Conservation (phyloP, 2,329 filamentous ascomycete species). For the Penicillium oxalicum region DNA sequence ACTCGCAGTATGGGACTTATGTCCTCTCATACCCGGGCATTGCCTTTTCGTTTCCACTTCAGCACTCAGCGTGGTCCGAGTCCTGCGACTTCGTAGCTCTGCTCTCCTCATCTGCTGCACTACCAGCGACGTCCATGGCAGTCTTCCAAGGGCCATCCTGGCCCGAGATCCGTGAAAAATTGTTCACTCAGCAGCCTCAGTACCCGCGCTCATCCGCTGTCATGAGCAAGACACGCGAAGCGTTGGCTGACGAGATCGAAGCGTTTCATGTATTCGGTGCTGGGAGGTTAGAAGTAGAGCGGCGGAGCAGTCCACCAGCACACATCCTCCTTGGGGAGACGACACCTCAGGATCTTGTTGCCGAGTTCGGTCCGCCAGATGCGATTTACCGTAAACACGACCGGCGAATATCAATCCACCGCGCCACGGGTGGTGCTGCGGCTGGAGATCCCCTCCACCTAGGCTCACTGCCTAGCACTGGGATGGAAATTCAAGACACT, state of each 20-base stretch:
- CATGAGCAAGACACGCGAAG: slow-evolving; percentile 65
- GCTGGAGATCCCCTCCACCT: slow-evolving; percentile 29
- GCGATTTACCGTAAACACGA: slow-evolving; percentile 91
- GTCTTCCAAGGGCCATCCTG: slow-evolving; percentile 88
- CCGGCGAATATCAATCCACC: slow-evolving; percentile 78
- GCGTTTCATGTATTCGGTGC: slow-evolving; percentile 70
- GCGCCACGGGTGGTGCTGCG: slow-evolving; percentile 24
- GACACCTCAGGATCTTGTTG: slow-evolving; percentile 83
- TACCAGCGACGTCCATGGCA: slow-evolving; percentile 77
- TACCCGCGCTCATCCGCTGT: slow-evolving; percentile 68
- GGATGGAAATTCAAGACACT: slow-evolving; percentile 54
- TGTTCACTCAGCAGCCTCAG: slow-evolving; percentile 70
- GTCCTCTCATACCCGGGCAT: slow-evolving; percentile 91
- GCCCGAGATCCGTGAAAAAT: slow-evolving; percentile 68
- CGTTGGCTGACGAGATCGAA: slow-evolving; percentile 83
- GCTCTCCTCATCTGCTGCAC: slow-evolving; percentile 69
- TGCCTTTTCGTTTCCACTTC: slow-evolving; percentile 82
- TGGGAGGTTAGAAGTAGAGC: slow-evolving; percentile 70
- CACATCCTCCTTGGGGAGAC: slow-evolving; percentile 77
- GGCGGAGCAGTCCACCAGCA: slow-evolving; percentile 61
- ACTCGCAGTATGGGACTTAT: slow-evolving; percentile 64
- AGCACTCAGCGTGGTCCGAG: slow-evolving; percentile 66
- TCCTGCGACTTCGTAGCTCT: slow-evolving; percentile 76
- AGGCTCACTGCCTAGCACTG: slow-evolving; percentile 31
- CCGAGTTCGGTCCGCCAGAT: slow-evolving; percentile 86